Base-by-base conservation (phyloP, 2,329 filamentous ascomycete genomes). In the Trichoderma citrinoviride region DNA sequence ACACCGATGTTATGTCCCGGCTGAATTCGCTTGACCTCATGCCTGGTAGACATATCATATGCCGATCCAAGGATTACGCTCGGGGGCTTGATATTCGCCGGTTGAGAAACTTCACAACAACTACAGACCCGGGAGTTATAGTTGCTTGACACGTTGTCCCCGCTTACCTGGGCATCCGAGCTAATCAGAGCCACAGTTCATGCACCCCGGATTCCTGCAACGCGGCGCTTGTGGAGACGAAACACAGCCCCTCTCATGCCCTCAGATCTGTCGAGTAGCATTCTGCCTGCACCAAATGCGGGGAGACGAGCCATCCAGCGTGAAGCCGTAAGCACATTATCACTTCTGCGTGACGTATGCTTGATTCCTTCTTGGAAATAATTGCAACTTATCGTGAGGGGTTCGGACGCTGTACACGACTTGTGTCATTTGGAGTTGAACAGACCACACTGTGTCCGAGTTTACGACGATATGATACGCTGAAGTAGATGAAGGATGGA, bases 161-260 rank as follows among this genome's bases (percentile, higher is more conserved):
- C 58, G 37, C 58, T 23, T 44, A 19, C 44, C 14, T 14, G 23
- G n/a, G 7, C 17, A 23, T 21, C 21, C 37, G 37, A 33, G n/a
- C 58, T 53, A 53, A 61, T 61, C 47, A 61, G 37, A 53, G 19
- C 3, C 23, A n/a, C 25, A 44, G 58, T 53, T 61, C 58, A 61
- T 61, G 58, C 40, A 61, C 58, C 58, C 58, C 58, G 37, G 58
- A 61, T 61, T 61, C 58, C 19, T 52, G 4, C 27, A 33, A 33
- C 15, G 37, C 7, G 19, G 5, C 12, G 46, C 49, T 14, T 61
- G 58, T 53, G 58, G 58, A 29, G 58, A 53, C 25, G 21, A n/a
- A 40, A n/a, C 55, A 60, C 44, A 53, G 58, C 58, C 58, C 47
- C 58, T 37, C 46, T 50, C 57, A 52, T 41, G 33, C 19, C n/a